phyloP scores from a whole-genome alignment of 352 stramenopile species.

The Pythium brassicae region DNA sequence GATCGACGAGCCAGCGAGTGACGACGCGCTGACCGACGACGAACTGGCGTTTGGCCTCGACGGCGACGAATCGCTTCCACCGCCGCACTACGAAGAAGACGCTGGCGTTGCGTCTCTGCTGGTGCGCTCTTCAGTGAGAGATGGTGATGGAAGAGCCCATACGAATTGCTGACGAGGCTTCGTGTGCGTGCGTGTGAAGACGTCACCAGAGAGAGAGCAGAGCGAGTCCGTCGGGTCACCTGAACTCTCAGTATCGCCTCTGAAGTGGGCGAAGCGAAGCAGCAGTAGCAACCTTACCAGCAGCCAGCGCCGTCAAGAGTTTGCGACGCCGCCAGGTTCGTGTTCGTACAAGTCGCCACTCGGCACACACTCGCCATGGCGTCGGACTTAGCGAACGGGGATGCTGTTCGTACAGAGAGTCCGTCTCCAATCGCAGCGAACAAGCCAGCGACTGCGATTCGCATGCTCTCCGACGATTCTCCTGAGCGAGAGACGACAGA shows the following conservation, averaged over 20 bases:
- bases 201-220: not conserved
- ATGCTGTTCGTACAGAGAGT: not conserved
- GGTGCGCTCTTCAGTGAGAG: not conserved
- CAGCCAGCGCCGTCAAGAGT: not conserved
- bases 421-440: not conserved
- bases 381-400: not conserved
- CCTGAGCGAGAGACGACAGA: not conserved
- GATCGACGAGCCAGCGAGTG: constrained; percentile 12
- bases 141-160: not conserved
- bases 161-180: not conserved
- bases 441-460: not conserved
- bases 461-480: not conserved
- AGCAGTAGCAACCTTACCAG: not conserved
- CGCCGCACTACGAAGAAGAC: constrained; percentile 14
- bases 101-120: not conserved
- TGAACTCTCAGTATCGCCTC: not conserved
- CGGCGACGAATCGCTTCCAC: constrained; percentile 15
- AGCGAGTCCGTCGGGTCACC: constrained; percentile 1
- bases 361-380: not conserved
- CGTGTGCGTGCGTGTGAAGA: not conserved
- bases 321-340: not conserved
- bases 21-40: not conserved
- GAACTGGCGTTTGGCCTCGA: constrained; percentile 9
- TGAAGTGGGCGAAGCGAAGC: constrained; percentile 1
- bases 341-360: not conserved